phyloP scores from a whole-genome alignment of 2,329 filamentous ascomycete species.

The Aspergillus eucalypticola region DNA sequence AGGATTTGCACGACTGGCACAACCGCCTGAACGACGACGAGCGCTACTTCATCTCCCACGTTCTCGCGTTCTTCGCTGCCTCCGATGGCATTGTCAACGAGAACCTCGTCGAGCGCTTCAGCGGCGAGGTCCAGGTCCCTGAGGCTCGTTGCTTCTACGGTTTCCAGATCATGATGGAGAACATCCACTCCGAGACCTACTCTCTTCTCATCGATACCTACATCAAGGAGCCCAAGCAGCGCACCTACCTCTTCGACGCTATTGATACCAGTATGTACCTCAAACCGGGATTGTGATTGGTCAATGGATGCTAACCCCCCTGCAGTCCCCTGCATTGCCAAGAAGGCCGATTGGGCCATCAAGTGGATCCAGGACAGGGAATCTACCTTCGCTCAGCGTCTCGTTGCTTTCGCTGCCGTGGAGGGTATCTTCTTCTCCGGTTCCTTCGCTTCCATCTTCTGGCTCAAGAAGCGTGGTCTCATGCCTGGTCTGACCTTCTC shows the following conservation, averaged over 20 bases:
- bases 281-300: background rate
- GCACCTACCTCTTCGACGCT: conserved; percentile 93
- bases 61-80: conserved; percentile 97
- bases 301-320: conserved; percentile 28
- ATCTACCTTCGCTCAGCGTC: conserved; percentile 91
- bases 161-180: conserved; percentile 99
- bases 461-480: conserved; percentile 99
- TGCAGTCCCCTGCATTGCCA: conserved; percentile 88
- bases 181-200: conserved; percentile 99
- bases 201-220: conserved; percentile 98
- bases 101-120: conserved; percentile 98
- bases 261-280: conserved; percentile 86
- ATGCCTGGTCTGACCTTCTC: conserved; percentile 99
- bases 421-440: conserved; percentile 99
- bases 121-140: conserved; percentile 91
- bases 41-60: conserved; percentile 97
- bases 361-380: conserved; percentile 91
- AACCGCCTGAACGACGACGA: conserved; percentile 96
- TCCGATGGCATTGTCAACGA: conserved; percentile 99
- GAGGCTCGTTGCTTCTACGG: conserved; percentile 99
- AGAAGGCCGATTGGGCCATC: conserved; percentile 98
- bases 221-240: conserved; percentile 95
- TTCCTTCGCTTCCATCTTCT: conserved; percentile 98
- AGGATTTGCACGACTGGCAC: conserved; percentile 99
- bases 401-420: conserved; percentile 94